phyloP scores from a whole-genome alignment of 495 filamentous ascomycete genomes.

The Tuber magnatum region DNA sequence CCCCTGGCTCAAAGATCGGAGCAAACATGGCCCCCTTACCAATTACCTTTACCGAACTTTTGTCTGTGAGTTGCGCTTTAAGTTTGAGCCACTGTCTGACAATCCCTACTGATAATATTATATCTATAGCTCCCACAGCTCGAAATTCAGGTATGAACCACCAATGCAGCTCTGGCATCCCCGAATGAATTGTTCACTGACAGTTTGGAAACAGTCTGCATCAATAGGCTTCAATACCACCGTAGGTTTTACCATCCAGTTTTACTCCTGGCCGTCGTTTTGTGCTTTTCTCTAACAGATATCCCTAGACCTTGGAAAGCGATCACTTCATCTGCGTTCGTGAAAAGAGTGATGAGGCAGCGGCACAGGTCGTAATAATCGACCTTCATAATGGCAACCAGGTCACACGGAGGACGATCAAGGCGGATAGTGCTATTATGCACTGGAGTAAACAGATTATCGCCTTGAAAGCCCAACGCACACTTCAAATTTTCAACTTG shows the following conservation, averaged over 20 bases:
- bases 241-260: constrained; percentile 53
- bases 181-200: constrained; percentile 29
- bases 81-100: background rate
- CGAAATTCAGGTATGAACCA: constrained; percentile 67
- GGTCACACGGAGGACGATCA: constrained; percentile 87
- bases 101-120: constrained; percentile 23
- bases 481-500: constrained; percentile 96
- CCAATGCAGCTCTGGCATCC: constrained; percentile 19
- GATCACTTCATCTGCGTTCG: constrained; percentile 92
- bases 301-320: constrained; percentile 82
- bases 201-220: constrained; percentile 54
- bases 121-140: constrained; percentile 59
- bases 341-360: constrained; percentile 73
- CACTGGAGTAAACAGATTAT: constrained; percentile 95
- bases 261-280: constrained; percentile 3
- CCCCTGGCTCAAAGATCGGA: constrained; percentile 21
- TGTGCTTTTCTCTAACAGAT: constrained; percentile 25
- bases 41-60: constrained; percentile 90
- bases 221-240: constrained; percentile 97
- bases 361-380: constrained; percentile 92
- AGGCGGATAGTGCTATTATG: constrained; percentile 99
- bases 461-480: constrained; percentile 87
- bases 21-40: constrained; percentile 67
- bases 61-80: constrained; percentile 51
- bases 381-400: constrained; percentile 92